These are phyloP conservation scores for Leccinum uliginosum DNA, from an alignment of 768 basidiomycete genomes.

Conservation along the genomic window DNA sequence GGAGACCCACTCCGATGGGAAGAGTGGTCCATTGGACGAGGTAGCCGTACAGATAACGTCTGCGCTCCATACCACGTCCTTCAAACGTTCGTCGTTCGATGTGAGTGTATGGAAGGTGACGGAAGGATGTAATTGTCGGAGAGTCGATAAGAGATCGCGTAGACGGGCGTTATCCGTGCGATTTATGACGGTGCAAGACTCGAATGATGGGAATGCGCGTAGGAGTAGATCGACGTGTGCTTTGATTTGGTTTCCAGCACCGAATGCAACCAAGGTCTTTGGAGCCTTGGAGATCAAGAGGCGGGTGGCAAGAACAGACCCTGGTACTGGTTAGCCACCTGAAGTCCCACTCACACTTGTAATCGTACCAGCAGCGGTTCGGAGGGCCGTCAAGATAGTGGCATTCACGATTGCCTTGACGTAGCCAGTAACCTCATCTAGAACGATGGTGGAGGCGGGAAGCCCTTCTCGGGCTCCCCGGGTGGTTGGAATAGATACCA, in stretches of 20 bases:
- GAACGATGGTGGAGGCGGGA: slow-evolving; percentile 70
- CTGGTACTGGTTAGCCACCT: slow-evolving; percentile 31
- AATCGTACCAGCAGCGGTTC: slow-evolving; percentile 72
- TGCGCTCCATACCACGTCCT: slow-evolving; percentile 13
- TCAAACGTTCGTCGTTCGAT: slow-evolving; percentile 7
- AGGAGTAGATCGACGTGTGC: slow-evolving; percentile 64
- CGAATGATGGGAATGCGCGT: slow-evolving; percentile 50
- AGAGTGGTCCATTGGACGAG: slow-evolving; percentile 63
- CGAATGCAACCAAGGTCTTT: slow-evolving; percentile 54
- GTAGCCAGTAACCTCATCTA: slow-evolving; percentile 66
- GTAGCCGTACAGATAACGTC: slow-evolving; percentile 72
- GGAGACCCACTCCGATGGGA: slow-evolving; percentile 60
- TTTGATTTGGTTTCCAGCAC: slow-evolving; percentile 67
- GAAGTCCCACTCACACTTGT: not conserved
- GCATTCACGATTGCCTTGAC: slow-evolving; percentile 80
- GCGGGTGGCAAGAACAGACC: slow-evolving; percentile 62
- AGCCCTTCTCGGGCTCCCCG: slow-evolving; percentile 49
- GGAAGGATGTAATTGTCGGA: slow-evolving; percentile 28
- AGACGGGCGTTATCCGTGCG: slow-evolving; percentile 52
- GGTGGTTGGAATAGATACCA: slow-evolving; percentile 67
- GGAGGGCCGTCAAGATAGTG: slow-evolving; percentile 66
- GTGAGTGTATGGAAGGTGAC: slow-evolving; percentile 12
- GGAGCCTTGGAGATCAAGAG: slow-evolving; percentile 46
- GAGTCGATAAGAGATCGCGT: slow-evolving; percentile 29
- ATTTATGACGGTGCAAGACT: slow-evolving; percentile 56